phyloP scores from a whole-genome alignment of 2,329 filamentous ascomycete genomes.

The Xylaria sp. region DNA sequence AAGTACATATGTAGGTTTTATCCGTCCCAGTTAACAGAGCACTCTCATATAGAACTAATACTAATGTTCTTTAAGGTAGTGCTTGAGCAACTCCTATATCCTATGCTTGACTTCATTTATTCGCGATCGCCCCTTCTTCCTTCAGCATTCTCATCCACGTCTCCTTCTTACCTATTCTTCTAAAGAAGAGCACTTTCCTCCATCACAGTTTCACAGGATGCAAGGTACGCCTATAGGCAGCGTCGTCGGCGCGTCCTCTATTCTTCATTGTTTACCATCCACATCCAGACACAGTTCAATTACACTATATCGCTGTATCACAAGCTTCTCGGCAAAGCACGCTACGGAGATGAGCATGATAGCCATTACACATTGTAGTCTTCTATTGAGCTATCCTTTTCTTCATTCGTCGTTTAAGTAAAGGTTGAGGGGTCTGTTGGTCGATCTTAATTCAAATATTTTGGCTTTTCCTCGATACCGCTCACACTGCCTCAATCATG shows the following conservation, averaged over 20 bases:
- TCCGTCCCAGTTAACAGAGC: too few relatives aligned
- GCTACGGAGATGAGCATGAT: background rate
- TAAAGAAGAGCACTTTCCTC: background rate
- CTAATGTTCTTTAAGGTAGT: too few relatives aligned
- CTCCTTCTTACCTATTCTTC: background rate
- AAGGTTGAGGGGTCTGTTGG: background rate
- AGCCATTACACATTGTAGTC: background rate
- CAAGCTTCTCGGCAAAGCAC: background rate
- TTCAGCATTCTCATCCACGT: background rate
- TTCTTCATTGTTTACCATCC: background rate
- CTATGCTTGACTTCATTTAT: background rate
- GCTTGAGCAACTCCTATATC: too few relatives aligned
- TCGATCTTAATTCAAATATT: background rate
- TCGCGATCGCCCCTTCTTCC: background rate
- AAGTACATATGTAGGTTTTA: too few relatives aligned
- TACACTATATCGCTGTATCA: background rate
- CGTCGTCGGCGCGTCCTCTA: background rate
- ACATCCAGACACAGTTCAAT: background rate
- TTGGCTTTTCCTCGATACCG: background rate
- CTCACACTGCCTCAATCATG: conserved; percentile 5
- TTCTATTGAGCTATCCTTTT: background rate
- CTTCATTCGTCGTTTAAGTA: background rate
- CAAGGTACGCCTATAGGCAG: background rate
- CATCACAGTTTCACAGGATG: background rate
- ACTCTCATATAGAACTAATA: too few relatives aligned